phyloP scores from a whole-genome alignment of 148 eudicot species.

The Silene latifolia region DNA sequence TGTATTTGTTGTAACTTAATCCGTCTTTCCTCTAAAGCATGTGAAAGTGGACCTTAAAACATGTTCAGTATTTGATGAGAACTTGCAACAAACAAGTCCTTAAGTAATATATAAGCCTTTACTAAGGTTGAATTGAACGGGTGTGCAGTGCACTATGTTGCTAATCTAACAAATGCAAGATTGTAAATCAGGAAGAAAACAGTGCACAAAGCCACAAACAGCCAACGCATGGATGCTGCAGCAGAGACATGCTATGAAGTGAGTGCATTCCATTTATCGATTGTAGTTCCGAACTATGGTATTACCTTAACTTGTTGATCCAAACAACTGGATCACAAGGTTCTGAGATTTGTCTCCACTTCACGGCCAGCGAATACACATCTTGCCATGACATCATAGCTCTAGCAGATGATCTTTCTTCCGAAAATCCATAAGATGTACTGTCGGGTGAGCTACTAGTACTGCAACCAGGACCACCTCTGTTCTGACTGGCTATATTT shows the following conservation, averaged over 20 bases:
- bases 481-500: conserved; percentile 64
- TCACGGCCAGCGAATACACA: conserved; percentile 84
- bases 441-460: conserved; percentile 68
- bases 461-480: conserved; percentile 97
- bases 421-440: conserved; percentile 43
- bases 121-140: background rate
- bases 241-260: background rate
- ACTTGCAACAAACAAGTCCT: background rate
- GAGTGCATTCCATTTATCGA: background rate
- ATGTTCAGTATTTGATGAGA: background rate
- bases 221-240: background rate
- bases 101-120: background rate
- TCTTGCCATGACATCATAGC: conserved; percentile 76
- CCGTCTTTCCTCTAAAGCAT: background rate
- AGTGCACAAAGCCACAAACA: background rate
- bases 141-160: background rate
- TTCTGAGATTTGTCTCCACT: conserved; percentile 98
- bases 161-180: background rate
- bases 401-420: conserved; percentile 68
- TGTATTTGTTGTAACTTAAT: background rate
- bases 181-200: background rate
- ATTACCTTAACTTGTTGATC: conserved; percentile 89
- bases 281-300: background rate
- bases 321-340: conserved; percentile 98
- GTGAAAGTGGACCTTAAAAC: background rate